A percentile compares a stretch with the other conserved stretches of the same genome.
These are phyloP conservation scores for Royoungia palumana DNA, from an alignment of 768 basidiomycete species.

Conservation along the genomic window DNA sequence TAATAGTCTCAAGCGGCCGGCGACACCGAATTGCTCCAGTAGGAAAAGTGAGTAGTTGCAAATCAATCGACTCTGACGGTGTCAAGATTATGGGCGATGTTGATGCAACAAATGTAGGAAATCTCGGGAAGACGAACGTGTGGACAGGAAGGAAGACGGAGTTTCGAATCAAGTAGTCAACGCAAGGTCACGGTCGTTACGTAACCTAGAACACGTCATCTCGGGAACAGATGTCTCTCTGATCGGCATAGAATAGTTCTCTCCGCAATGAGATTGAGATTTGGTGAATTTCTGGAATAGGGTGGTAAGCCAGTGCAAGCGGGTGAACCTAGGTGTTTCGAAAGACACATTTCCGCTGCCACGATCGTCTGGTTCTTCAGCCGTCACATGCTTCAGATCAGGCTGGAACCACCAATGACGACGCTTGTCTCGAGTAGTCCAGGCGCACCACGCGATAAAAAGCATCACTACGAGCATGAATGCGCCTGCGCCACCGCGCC, in stretches of 20 bases:
- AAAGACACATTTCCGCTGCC: neutral
- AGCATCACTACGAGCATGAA: constrained; percentile 27
- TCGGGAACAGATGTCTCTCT: neutral
- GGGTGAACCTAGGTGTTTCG: neutral
- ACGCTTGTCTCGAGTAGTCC: constrained; percentile 19
- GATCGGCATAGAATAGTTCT: constrained; percentile 3
- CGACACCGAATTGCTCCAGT: neutral
- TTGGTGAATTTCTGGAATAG: neutral
- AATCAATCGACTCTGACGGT: too few species aligned
- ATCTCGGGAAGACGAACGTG: neutral
- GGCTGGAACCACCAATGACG: constrained; percentile 28
- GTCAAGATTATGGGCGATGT: neutral
- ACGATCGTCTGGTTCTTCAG: neutral
- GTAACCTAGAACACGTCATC: neutral
- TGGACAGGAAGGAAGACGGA: neutral
- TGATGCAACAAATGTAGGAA: neutral
- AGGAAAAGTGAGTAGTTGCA: too few species aligned
- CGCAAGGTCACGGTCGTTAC: neutral
- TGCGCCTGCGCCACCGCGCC: constrained; percentile 28
- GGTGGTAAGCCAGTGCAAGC: neutral
- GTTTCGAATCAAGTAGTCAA: neutral
- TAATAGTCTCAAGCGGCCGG: neutral
- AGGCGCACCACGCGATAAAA: constrained; percentile 45
- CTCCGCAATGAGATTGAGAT: neutral
- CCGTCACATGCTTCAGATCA: constrained; percentile 3